Percentiles rank a stretch among this genome's conserved stretches.
Evolutionary conservation across 1,284 basidiomycete genomes (phyloP).

Genomic region (Rhodofomes roseus): DNA sequence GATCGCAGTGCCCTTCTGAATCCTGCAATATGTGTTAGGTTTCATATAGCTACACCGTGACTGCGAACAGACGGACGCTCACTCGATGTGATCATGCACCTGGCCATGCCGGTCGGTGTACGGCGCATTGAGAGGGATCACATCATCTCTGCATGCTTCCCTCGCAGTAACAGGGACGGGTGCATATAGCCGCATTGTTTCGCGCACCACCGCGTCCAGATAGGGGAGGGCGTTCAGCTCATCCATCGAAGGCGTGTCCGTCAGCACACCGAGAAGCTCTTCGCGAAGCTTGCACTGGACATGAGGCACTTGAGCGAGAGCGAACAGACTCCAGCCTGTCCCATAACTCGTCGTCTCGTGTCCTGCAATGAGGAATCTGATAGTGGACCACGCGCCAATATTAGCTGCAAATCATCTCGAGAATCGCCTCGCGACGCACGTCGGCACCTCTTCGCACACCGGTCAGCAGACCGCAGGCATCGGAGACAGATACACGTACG

Average conservation of each 20-base stretch:
- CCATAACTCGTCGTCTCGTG: conserved; percentile 61
- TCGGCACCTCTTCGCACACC: conserved; percentile 7
- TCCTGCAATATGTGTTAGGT: not conserved
- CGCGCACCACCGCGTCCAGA: conserved; percentile 67
- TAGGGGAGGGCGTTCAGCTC: conserved; percentile 57
- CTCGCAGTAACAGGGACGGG: conserved; percentile 61
- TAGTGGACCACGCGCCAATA: not conserved
- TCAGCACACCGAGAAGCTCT: conserved; percentile 49
- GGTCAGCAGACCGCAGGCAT: not conserved
- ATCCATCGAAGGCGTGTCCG: conserved; percentile 46
- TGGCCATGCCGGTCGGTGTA: conserved; percentile 24
- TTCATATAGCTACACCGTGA: too few species aligned
- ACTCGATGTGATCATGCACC: conserved; percentile 22
- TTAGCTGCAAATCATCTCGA: not conserved
- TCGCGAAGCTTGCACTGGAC: conserved; percentile 66
- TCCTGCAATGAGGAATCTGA: conserved; percentile 57
- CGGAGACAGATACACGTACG: conserved; percentile 33
- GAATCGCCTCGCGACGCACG: not conserved
- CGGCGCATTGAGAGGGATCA: conserved; percentile 28
- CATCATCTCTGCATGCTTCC: conserved; percentile 46
- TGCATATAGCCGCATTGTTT: conserved; percentile 62
- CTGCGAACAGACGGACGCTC: too few species aligned
- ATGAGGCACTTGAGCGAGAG: conserved; percentile 50
- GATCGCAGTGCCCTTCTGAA: conserved; percentile 31
- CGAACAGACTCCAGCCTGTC: conserved; percentile 61